These are phyloP conservation scores for Orbilia blumenaviensis DNA, from an alignment of 2,329 filamentous ascomycete species.

Conservation along the genomic window DNA sequence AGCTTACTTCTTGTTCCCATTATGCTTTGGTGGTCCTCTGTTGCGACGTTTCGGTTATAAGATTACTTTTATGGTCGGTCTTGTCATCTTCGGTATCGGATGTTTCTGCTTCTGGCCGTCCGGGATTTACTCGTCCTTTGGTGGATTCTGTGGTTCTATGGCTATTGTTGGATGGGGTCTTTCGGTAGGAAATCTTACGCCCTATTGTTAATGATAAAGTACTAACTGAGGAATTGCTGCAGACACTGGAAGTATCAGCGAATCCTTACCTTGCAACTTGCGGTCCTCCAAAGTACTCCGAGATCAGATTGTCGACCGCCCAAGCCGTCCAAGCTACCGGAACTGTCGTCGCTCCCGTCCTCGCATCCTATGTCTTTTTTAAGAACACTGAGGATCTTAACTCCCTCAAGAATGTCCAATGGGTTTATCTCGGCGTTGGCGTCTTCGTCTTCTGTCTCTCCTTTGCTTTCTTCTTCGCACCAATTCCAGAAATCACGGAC, in stretches of 20 bases:
- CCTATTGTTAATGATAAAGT: conserved; percentile 44
- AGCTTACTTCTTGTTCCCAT: conserved; percentile 64
- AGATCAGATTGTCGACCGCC: conserved; percentile 69
- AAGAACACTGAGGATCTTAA: conserved; percentile 64
- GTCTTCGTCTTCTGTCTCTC: conserved; percentile 69
- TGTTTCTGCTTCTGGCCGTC: conserved; percentile 70
- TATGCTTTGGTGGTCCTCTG: conserved; percentile 62
- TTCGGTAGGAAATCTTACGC: not conserved
- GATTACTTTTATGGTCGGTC: conserved; percentile 65
- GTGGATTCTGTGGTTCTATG: conserved; percentile 70
- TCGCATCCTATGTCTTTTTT: conserved; percentile 72
- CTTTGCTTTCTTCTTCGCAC: conserved; percentile 69
- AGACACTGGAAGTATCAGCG: conserved; percentile 69
- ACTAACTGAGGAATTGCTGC: conserved; percentile 60
- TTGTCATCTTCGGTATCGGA: conserved; percentile 68
- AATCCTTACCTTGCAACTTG: conserved; percentile 68
- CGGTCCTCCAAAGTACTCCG: conserved; percentile 69
- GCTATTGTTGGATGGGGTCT: conserved; percentile 67
- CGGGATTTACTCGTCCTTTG: conserved; percentile 67
- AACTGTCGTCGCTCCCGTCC: conserved; percentile 67
- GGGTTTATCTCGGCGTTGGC: conserved; percentile 72
- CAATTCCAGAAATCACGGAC: conserved; percentile 66
- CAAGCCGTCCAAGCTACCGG: conserved; percentile 70
- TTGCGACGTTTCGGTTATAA: conserved; percentile 64
- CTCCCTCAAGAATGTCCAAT: conserved; percentile 70